phyloP scores from a whole-genome alignment of 2,329 filamentous ascomycete species.

The Botryotinia narcissicola region DNA sequence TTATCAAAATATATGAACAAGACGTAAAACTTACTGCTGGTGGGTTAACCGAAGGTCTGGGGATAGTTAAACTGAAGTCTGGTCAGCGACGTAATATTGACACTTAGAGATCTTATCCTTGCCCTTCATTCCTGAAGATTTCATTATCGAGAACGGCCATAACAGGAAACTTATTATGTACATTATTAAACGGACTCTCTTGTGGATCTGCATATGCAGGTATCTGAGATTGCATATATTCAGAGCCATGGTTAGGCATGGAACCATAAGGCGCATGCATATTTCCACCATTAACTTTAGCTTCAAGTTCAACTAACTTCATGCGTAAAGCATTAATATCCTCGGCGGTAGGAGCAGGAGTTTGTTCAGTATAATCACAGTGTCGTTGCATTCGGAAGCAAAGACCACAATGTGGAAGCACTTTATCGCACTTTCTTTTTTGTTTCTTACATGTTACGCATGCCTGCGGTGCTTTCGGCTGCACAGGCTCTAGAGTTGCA shows the following conservation, averaged over 20 bases:
- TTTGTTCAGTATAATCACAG: slow-evolving; percentile 44
- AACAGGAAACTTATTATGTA: slow-evolving; percentile 42
- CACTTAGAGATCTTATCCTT: slow-evolving; percentile 9
- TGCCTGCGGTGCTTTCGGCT: slow-evolving; percentile 42
- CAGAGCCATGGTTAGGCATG: slow-evolving; percentile 20
- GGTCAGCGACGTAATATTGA: slow-evolving; percentile 14
- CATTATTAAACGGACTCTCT: slow-evolving; percentile 32
- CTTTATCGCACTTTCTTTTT: slow-evolving; percentile 54
- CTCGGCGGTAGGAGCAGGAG: slow-evolving; percentile 41
- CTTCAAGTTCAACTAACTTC: slow-evolving; percentile 43
- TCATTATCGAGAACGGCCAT: slow-evolving; percentile 46
- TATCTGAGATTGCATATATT: slow-evolving; percentile 27
- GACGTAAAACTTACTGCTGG: slow-evolving; percentile 6
- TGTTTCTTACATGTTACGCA: slow-evolving; percentile 47
- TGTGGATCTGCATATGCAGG: slow-evolving; percentile 29
- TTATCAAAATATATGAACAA: background rate
- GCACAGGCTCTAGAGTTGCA: background rate
- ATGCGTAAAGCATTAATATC: slow-evolving; percentile 43
- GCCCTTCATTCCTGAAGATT: slow-evolving; percentile 41
- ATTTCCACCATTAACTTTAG: slow-evolving; percentile 36
- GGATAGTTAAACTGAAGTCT: slow-evolving; percentile 39
- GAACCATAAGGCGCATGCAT: slow-evolving; percentile 29
- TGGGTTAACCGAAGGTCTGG: slow-evolving; percentile 36
- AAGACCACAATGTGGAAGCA: slow-evolving; percentile 47
- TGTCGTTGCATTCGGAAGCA: slow-evolving; percentile 45